Base-by-base conservation (phyloP, 2,329 filamentous ascomycete species). In the Paecilomyces formosus region DNA sequence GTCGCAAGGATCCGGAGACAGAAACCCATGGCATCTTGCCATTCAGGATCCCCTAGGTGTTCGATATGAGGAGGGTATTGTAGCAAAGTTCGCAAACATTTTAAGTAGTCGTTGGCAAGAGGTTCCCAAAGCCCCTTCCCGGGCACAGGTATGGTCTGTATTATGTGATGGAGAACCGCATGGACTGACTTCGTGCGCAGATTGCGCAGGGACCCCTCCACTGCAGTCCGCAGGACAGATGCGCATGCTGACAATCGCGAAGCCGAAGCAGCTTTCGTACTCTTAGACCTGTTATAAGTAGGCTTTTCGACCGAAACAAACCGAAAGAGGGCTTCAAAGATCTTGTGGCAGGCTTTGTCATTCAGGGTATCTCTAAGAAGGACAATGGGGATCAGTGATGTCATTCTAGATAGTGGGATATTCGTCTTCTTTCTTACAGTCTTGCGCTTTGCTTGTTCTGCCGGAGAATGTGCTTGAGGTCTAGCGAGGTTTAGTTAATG, bases 311-410 rank as follows among this genome's bases (percentile, higher is more conserved):
- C 73, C 82, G 82, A 68, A 82, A 87, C 81, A 63, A 86, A 86
- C 57, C 83, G 81, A 68, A 97, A 96, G 2, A 97, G 77, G 1
- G 85, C 83, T 67, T 97, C 91, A 65, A 90, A 90, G 51, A 97
- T 85, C 60, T 84, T 83, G 68, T 94, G 88, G 64, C 89, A 96
- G n/a, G 83, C 83, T 69, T 88, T 89, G 69, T 96, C 90, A 53
- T 82, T 83, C 33, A 96, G 78, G 5, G 69, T 67, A 33, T 77
- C 72, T 61, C 75, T 76, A 63, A 55, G 58, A 53, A 55, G 52
- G 22, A 28, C 24, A 18, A 50, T 58, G 45, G 8, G n/a, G 22
- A 58, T 68, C 56, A 68, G 63, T 57, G 24, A 52, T 13, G 24
- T 53, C 45, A 33, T 15, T 15, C 55, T 7, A 21, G 15, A 53